A percentile compares a stretch with the other conserved stretches of the same genome.
Conservation (phyloP, 1,284 basidiomycete genomes). For the Boletellus sp. region DNA sequence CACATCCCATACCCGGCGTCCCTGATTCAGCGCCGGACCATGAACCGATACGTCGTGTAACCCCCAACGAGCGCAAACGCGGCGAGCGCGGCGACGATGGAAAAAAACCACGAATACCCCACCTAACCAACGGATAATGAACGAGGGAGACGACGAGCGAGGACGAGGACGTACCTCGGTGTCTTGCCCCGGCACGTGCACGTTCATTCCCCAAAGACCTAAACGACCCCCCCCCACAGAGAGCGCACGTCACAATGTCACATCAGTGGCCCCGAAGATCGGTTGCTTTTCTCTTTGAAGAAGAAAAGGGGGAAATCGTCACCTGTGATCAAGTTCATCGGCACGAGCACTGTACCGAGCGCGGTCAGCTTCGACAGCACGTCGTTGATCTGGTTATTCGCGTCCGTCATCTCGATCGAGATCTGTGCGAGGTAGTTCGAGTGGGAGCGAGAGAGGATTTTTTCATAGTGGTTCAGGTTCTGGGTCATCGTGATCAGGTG, state of each 20-base stretch:
- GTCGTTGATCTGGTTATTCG: conserved; percentile 99
- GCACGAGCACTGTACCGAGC: conserved; percentile 94
- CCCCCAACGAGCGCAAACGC: conserved; percentile 80
- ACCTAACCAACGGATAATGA: conserved; percentile 18
- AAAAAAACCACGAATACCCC: conserved; percentile 76
- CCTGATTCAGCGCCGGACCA: conserved; percentile 44
- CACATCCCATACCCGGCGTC: too few species aligned
- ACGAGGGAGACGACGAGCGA: background rate
- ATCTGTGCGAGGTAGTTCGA: conserved; percentile 99
- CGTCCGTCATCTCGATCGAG: conserved; percentile 99
- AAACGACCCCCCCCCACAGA: too few species aligned
- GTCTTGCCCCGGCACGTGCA: conserved; percentile 86
- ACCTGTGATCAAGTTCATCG: conserved; percentile 95
- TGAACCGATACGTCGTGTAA: conserved; percentile 78
- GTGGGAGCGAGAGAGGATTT: conserved; percentile 96
- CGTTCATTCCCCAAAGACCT: conserved; percentile 90
- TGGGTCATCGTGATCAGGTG: conserved; percentile 99
- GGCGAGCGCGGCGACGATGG: conserved; percentile 77
- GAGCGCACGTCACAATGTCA: too few species aligned
- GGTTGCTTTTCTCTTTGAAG: too few species aligned
- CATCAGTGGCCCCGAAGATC: too few species aligned
- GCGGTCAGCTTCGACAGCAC: conserved; percentile 98
- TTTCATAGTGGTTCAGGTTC: conserved; percentile 98
- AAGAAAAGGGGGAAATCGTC: background rate
- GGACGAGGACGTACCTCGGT: conserved; percentile 36